Evolutionary conservation across 306 rosid species (phyloP), one percentile per base, ranked within the genome.

Genomic region (Fagus sylvatica): DNA sequence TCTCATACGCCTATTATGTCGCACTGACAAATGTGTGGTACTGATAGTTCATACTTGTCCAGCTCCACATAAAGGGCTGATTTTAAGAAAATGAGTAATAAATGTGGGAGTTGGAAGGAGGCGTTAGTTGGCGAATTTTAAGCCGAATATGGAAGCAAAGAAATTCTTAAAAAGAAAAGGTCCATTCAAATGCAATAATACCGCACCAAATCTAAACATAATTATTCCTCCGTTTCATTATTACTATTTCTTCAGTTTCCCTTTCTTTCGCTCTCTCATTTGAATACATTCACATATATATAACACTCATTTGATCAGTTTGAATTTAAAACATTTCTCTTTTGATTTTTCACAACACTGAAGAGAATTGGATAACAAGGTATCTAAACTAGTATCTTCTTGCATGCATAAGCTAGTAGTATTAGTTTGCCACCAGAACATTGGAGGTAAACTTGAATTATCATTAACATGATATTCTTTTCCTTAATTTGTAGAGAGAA

Each of bases 1-100:
- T 33, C 4, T 61, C 15, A 33, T 61, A 33, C n/a, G 3, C 68
- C 0, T 61, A 33, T 61, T 33, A 8, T 61, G 41, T 61, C 22
- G 32, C 68, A 32, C 11, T 69, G 80, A 91, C 80, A 91, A 73
- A 72, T 86, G 89, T 89, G 82, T 86, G 97, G 88, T 81, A 55
- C 43, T 71, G 53, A 64, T 80, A 77, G 15, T 71, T 82, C 78
- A 56, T 73, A 70, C 10, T 70, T 78, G 77, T 84, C 74, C 77
- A 72, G 9, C 46, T 72, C 76, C 80, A 69, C 61, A 76, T 48
- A 77, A 74, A 73, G 48, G 41, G 53, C 17, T 34, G 0, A 32
- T 28, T 53, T 65, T 4, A 15, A 57, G 32, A 7, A 39, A 61
- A 54, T 71, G 51, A 77, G 65, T 62, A 22, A 77, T 75, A 83